phyloP scores from a whole-genome alignment of 768 basidiomycete species.

The Clitopilus hobsonii region DNA sequence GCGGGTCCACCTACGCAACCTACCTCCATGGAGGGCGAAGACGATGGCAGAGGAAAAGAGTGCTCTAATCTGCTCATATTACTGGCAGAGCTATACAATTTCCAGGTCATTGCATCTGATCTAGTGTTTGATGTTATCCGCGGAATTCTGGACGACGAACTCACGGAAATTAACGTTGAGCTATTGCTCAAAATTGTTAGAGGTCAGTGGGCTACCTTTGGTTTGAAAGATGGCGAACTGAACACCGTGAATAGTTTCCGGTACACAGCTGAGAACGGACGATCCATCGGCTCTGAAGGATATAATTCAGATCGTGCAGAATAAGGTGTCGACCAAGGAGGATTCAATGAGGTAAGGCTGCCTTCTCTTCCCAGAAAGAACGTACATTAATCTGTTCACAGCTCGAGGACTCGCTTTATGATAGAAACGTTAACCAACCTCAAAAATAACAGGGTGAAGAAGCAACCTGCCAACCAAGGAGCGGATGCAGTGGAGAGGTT shows the following conservation, averaged over 20 bases:
- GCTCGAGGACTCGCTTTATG: conserved; percentile 93
- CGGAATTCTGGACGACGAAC: conserved; percentile 54
- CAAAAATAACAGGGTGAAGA: conserved; percentile 85
- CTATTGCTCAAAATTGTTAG: conserved; percentile 79
- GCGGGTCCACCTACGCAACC: conserved; percentile 4
- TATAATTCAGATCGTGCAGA: conserved; percentile 79
- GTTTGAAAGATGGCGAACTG: background rate
- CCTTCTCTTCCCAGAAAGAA: too few relatives aligned
- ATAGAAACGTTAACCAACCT: conserved; percentile 88
- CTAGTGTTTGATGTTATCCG: conserved; percentile 91
- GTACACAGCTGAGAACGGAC: conserved; percentile 84
- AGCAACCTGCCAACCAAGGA: conserved; percentile 58
- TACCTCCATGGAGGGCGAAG: conserved; percentile 12
- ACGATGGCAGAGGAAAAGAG: conserved; percentile 68
- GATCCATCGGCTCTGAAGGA: conserved; percentile 92
- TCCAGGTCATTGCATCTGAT: conserved; percentile 85
- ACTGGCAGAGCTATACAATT: conserved; percentile 92
- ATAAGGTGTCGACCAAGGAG: conserved; percentile 44
- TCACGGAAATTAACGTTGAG: conserved; percentile 83
- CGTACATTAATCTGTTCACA: too few relatives aligned
- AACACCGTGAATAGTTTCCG: conserved; percentile 60
- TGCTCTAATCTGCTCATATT: conserved; percentile 84
- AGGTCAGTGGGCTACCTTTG: conserved; percentile 41
- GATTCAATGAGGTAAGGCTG: background rate
- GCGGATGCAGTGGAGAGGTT: conserved; percentile 76